phyloP scores from a whole-genome alignment of 2,329 filamentous ascomycete species.

The Aspergillus carbonarius region DNA sequence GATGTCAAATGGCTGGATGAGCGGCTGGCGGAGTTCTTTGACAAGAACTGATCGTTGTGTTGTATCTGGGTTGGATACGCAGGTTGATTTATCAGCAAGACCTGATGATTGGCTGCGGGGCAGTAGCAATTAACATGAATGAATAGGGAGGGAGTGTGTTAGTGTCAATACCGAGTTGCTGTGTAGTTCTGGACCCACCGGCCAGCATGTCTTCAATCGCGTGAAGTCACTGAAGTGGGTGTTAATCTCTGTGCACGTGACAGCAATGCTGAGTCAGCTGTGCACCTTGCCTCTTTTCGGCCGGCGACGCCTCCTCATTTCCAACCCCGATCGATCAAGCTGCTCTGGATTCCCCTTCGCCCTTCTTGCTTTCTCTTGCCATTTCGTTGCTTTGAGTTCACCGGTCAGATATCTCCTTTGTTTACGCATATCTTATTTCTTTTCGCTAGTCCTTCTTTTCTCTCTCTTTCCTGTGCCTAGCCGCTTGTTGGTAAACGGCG shows the following conservation, averaged over 20 bases:
- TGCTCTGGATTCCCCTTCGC: slow-evolving; percentile 7
- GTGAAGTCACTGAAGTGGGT: too few relatives aligned
- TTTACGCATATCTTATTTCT: not conserved
- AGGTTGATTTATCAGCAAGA: too few relatives aligned
- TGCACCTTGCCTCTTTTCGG: slow-evolving; percentile 9
- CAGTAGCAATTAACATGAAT: too few relatives aligned
- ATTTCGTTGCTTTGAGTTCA: not conserved
- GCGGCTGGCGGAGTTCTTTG: slow-evolving; percentile 57
- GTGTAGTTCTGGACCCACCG: too few relatives aligned
- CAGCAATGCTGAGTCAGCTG: slow-evolving; percentile 14
- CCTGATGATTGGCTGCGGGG: not conserved
- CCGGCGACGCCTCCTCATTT: slow-evolving; percentile 1
- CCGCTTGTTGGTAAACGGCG: slow-evolving; percentile 9
- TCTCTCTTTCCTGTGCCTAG: slow-evolving; percentile 2
- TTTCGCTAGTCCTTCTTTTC: slow-evolving; percentile 4
- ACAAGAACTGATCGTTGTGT: slow-evolving; percentile 12
- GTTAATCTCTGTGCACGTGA: too few relatives aligned
- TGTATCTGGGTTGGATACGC: too few relatives aligned
- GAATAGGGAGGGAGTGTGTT: too few relatives aligned
- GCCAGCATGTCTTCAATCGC: too few relatives aligned
- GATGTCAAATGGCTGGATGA: slow-evolving; percentile 72
- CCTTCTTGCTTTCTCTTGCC: slow-evolving; percentile 11
- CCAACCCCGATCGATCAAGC: slow-evolving; percentile 1
- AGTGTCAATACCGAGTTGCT: too few relatives aligned
- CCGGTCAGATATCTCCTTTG: not conserved